Base-by-base conservation (phyloP, 1,284 basidiomycete species). In the Trichosporon ovoides region DNA sequence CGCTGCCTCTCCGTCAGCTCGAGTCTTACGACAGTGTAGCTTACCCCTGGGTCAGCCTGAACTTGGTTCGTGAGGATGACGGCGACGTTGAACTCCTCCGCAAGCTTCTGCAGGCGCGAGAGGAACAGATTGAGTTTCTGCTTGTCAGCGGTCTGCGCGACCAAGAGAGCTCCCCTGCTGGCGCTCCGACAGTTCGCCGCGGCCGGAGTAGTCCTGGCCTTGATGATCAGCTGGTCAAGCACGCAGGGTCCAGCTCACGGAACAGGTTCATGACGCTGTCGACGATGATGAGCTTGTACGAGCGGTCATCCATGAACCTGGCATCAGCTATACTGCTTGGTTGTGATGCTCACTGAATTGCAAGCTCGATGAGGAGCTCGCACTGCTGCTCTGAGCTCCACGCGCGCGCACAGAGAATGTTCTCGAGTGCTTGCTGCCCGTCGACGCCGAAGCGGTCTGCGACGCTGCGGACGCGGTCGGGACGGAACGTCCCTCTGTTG, bases 201-300 rank as follows among this genome's bases (percentile, higher is more conserved):
- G 81, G 11, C 92, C 93, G 6, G 89, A 90, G 73, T 82, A 96
- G 75, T 96, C 93, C 18, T 91, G 89, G 12, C 77, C 75, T 75
- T 9, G 46, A 24, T 43, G 11, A 50, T 64, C 37, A 63, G 61
- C 51, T 22, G 28, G 12, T n/a, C 35, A 19, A 12, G 20, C 2
- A 20, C 22, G 11, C n/a, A n/a, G 11, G 10, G 6, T 0, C n/a
- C n/a, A n/a, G 64, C 74, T 55, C 53, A 71, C 92, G 85, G 77
- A 96, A 96, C 10, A 95, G 81, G 31, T 93, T 93, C 89, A 97
- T 94, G 66, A 96, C 93, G 64, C 89, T 92, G 73, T 97, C 85
- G 62, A 96, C 75, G 40, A 79, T 73, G 55, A 79, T 62, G 1
- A 79, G 67, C 65, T 74, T 75, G 69, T 74, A 78, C 4, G 68